These are phyloP conservation scores for Carex littledalei DNA, from an alignment of 176 grass and related monocot genomes.

Conservation along the genomic window DNA sequence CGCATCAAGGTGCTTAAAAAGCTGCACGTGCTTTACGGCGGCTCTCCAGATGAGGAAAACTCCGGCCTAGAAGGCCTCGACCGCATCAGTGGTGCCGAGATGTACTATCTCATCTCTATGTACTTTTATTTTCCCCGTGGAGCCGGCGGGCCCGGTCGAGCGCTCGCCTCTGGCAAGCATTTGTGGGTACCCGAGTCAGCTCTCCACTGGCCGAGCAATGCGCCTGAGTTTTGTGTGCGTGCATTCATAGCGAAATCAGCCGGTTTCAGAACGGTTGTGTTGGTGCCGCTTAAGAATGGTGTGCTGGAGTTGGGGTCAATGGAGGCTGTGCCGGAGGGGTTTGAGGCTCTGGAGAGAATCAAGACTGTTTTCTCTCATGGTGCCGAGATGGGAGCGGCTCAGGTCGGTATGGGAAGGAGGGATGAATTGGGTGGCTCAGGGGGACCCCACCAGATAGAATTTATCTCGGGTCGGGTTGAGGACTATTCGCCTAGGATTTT, in stretches of 20 bases:
- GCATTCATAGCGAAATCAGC: slow-evolving; percentile 50
- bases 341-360: slow-evolving; percentile 39
- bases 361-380: slow-evolving; percentile 26
- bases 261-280: slow-evolving; percentile 57
- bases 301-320: slow-evolving; percentile 76
- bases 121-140: slow-evolving; percentile 71
- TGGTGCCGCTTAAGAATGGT: slow-evolving; percentile 57
- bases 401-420: not conserved
- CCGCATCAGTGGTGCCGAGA: slow-evolving; percentile 57
- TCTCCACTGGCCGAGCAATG: not conserved
- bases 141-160: slow-evolving; percentile 48
- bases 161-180: slow-evolving; percentile 39
- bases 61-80: slow-evolving; percentile 60
- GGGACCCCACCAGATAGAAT: not conserved
- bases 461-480: not conserved
- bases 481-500: not conserved
- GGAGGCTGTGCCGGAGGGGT: slow-evolving; percentile 39
- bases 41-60: slow-evolving; percentile 56
- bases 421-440: not conserved
- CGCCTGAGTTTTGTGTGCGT: slow-evolving; percentile 50
- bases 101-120: slow-evolving; percentile 93
- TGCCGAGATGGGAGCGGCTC: not conserved
- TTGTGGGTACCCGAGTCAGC: slow-evolving; percentile 45
- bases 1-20: slow-evolving; percentile 70
- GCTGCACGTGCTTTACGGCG: slow-evolving; percentile 53